Conservation (phyloP, 2,329 filamentous ascomycete species). For the Aspergillus fumigatiaffinis region DNA sequence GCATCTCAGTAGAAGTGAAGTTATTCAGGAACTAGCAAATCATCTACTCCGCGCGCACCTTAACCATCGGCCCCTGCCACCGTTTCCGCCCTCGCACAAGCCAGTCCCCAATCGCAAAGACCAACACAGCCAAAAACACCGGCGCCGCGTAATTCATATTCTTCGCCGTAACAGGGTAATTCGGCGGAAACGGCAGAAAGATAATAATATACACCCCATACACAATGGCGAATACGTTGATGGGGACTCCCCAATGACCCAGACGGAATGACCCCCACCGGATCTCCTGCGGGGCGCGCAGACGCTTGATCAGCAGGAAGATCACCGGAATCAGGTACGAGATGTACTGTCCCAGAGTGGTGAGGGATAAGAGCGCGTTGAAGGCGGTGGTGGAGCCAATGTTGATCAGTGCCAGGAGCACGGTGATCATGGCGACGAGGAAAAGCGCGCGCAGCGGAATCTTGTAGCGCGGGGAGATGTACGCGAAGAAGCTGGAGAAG, state of each 20-base stretch:
- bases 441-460: slow-evolving; percentile 39
- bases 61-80: slow-evolving; percentile 3
- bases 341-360: slow-evolving; percentile 46
- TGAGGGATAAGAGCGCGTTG: slow-evolving; percentile 51
- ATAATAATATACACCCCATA: slow-evolving; percentile 21
- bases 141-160: slow-evolving; percentile 24
- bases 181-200: slow-evolving; percentile 21
- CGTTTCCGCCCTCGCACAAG: slow-evolving; percentile 5
- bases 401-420: slow-evolving; percentile 43
- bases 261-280: slow-evolving; percentile 17
- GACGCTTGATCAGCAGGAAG: slow-evolving; percentile 21
- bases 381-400: slow-evolving; percentile 48
- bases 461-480: slow-evolving; percentile 30
- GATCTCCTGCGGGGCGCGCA: slow-evolving; percentile 1
- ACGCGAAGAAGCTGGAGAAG: slow-evolving; percentile 23
- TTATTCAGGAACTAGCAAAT: too few species aligned
- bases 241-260: slow-evolving; percentile 13
- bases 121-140: slow-evolving; percentile 12
- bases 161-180: slow-evolving; percentile 17
- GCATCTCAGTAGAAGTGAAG: too few species aligned
- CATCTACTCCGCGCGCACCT: background rate
- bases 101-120: slow-evolving; percentile 16
- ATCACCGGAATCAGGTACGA: slow-evolving; percentile 47
- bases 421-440: slow-evolving; percentile 21
- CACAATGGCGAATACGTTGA: slow-evolving; percentile 17